Evolutionary conservation across 495 filamentous ascomycete genomes (phyloP).

Genomic region (Hyaloscypha hepaticicola): DNA sequence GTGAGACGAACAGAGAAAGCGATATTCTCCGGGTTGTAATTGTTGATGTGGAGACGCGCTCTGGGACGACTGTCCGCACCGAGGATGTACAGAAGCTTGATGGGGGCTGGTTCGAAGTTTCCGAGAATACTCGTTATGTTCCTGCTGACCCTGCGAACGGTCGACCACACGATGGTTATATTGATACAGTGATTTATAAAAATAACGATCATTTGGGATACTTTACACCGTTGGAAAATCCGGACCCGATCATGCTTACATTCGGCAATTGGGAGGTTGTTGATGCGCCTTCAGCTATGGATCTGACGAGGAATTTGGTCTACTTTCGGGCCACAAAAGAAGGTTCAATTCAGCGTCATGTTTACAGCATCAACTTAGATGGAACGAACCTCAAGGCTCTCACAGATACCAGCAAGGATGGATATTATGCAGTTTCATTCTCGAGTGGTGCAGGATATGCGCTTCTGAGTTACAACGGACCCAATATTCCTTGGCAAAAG

Average conservation of each 20-base stretch:
- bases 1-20: constrained; percentile 92
- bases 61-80: constrained; percentile 75
- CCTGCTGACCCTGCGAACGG: constrained; percentile 79
- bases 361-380: constrained; percentile 87
- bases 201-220: constrained; percentile 91
- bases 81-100: constrained; percentile 78
- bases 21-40: constrained; percentile 83
- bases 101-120: constrained; percentile 96
- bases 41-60: constrained; percentile 72
- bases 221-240: constrained; percentile 86
- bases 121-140: constrained; percentile 80
- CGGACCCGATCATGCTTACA: constrained; percentile 79
- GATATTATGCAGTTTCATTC: constrained; percentile 85
- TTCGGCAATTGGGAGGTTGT: constrained; percentile 93
- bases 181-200: constrained; percentile 86
- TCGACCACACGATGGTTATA: constrained; percentile 80
- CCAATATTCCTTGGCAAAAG: constrained; percentile 87
- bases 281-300: constrained; percentile 82
- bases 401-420: constrained; percentile 73
- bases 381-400: constrained; percentile 65
- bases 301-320: constrained; percentile 77
- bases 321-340: constrained; percentile 90
- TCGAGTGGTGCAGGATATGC: constrained; percentile 79
- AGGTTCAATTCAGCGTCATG: constrained; percentile 81
- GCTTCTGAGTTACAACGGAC: constrained; percentile 78